phyloP scores from a whole-genome alignment of 1,284 basidiomycete species.

The Puccinia hordei region DNA sequence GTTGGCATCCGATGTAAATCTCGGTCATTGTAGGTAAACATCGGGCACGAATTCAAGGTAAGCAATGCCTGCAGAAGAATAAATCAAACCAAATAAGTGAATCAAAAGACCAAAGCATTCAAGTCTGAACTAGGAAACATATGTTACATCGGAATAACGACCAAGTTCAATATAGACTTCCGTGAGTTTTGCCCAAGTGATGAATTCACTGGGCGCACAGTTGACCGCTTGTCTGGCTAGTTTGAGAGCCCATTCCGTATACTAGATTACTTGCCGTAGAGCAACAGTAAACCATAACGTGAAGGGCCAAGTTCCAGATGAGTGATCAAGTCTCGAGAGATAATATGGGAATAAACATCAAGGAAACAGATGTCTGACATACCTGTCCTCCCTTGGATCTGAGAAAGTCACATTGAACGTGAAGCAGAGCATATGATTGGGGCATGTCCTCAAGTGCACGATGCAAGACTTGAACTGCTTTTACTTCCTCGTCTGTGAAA shows the following conservation, averaged over 20 bases:
- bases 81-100: neutral
- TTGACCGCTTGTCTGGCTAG: slow-evolving; percentile 91
- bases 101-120: slow-evolving; percentile 15
- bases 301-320: slow-evolving; percentile 3
- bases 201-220: slow-evolving; percentile 94
- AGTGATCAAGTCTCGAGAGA: neutral
- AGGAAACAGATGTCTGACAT: neutral
- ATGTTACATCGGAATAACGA: slow-evolving; percentile 75
- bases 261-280: slow-evolving; percentile 46
- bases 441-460: slow-evolving; percentile 79
- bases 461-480: slow-evolving; percentile 92
- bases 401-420: slow-evolving; percentile 91
- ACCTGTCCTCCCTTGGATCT: slow-evolving; percentile 67
- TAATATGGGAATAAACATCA: neutral
- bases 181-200: slow-evolving; percentile 97
- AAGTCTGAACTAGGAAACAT: neutral
- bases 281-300: slow-evolving; percentile 9
- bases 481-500: slow-evolving; percentile 86
- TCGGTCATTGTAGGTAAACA: slow-evolving; percentile 98
- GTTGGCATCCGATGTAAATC: slow-evolving; percentile 86
- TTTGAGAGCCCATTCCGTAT: slow-evolving; percentile 80
- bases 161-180: slow-evolving; percentile 88
- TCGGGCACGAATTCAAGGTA: slow-evolving; percentile 96
- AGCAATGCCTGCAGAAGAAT: slow-evolving; percentile 68
- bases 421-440: slow-evolving; percentile 88